These are phyloP conservation scores for Coemansia sp. DNA, from an alignment of 192 early-diverging fungal species.

Conservation along the genomic window DNA sequence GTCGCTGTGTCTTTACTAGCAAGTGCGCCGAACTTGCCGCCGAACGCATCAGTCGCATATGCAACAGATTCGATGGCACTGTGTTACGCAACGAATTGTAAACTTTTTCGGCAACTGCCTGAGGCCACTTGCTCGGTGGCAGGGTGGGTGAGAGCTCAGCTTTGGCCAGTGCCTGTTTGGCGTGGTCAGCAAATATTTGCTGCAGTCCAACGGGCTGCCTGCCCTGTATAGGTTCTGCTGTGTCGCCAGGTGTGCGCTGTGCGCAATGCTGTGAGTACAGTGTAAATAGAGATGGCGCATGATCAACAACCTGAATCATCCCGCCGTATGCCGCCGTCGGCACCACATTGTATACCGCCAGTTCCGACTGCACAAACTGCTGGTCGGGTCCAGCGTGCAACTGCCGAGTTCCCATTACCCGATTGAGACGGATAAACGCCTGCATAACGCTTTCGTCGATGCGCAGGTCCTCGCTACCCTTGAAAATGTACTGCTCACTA, in stretches of 20 bases:
- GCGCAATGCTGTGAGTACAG: slow-evolving; percentile 21
- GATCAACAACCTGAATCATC: slow-evolving; percentile 90
- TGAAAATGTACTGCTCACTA: slow-evolving; percentile 76
- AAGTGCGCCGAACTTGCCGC: slow-evolving; percentile 25
- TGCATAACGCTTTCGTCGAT: slow-evolving; percentile 93
- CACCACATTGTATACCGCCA: slow-evolving; percentile 61
- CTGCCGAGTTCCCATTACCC: slow-evolving; percentile 3
- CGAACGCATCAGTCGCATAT: slow-evolving; percentile 8
- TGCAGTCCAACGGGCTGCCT: slow-evolving; percentile 7
- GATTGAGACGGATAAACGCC: slow-evolving; percentile 38
- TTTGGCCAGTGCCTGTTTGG: slow-evolving; percentile 4
- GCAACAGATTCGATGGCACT: slow-evolving; percentile 15
- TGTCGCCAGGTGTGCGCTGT: background rate
- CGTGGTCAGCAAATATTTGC: slow-evolving; percentile 18
- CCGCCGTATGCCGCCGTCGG: slow-evolving; percentile 83
- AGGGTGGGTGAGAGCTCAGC: background rate
- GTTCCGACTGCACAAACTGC: background rate
- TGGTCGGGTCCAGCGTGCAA: background rate
- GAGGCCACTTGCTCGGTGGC: slow-evolving; percentile 31
- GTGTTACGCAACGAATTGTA: slow-evolving; percentile 21
- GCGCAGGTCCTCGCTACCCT: slow-evolving; percentile 91
- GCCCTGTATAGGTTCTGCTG: background rate
- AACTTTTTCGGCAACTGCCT: background rate
- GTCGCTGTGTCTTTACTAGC: slow-evolving; percentile 6
- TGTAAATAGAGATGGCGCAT: slow-evolving; percentile 68